phyloP scores from a whole-genome alignment of 805 yeast species.

The Limtongia smithiae region DNA sequence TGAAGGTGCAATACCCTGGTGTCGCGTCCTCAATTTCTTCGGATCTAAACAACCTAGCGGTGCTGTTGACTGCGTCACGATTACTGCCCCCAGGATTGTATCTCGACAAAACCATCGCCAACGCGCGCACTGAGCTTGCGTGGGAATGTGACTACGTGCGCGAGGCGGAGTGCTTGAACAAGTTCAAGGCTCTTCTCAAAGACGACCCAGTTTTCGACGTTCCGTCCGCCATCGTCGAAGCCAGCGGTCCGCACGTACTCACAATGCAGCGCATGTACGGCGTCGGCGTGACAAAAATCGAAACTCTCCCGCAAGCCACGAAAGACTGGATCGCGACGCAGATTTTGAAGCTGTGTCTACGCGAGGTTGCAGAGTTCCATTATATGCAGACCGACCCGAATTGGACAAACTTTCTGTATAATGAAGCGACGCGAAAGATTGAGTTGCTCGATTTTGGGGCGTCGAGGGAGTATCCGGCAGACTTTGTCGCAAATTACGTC shows the following conservation, averaged over 20 bases:
- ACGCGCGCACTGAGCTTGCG: slow-evolving; percentile 86
- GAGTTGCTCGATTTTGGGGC: slow-evolving; percentile 96
- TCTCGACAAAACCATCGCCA: slow-evolving; percentile 85
- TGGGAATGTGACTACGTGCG: slow-evolving; percentile 97
- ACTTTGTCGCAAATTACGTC: slow-evolving; percentile 67
- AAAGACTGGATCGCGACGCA: slow-evolving; percentile 78
- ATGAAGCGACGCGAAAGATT: slow-evolving; percentile 62
- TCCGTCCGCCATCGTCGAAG: slow-evolving; percentile 73
- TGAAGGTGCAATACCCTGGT: slow-evolving; percentile 96
- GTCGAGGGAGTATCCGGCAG: slow-evolving; percentile 68
- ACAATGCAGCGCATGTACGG: slow-evolving; percentile 91
- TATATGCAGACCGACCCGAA: slow-evolving; percentile 99
- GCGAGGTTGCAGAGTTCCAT: slow-evolving; percentile 76
- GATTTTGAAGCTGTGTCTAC: slow-evolving; percentile 80
- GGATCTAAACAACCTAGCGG: slow-evolving; percentile 78
- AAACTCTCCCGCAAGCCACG: slow-evolving; percentile 60
- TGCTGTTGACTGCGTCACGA: slow-evolving; percentile 80
- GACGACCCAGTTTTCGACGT: slow-evolving; percentile 66
- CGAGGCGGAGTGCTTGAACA: slow-evolving; percentile 73
- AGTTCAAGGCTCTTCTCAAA: slow-evolving; percentile 59
- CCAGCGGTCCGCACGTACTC: slow-evolving; percentile 76
- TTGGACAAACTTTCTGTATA: slow-evolving; percentile 96
- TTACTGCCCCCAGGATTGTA: slow-evolving; percentile 88
- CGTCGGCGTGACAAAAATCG: slow-evolving; percentile 69
- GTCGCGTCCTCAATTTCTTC: slow-evolving; percentile 91